Conservation (phyloP, 257 asterid species). For the Oldenlandia corymbosa region DNA sequence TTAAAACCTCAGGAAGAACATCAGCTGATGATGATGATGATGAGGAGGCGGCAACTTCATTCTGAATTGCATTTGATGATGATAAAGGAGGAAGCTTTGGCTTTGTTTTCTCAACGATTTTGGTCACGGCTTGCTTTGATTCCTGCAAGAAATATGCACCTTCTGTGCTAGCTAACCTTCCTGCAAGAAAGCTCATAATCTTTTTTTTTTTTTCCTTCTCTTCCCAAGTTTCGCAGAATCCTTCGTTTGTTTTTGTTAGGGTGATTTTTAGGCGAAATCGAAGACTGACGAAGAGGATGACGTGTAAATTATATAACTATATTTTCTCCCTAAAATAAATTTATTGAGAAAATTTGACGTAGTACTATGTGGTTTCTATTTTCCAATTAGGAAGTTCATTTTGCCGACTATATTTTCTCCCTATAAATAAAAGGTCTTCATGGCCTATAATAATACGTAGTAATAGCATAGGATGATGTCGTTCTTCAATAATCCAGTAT, state of each 20-base stretch:
- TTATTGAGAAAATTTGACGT: too few species aligned
- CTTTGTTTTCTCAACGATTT: conserved; percentile 31
- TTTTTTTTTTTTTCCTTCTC: not conserved
- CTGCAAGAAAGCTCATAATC: conserved; percentile 73
- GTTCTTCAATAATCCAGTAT: too few species aligned
- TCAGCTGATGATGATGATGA: conserved; percentile 30
- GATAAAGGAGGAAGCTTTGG: conserved; percentile 18
- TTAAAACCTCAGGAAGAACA: conserved; percentile 77
- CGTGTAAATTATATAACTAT: too few species aligned
- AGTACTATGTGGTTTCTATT: too few species aligned
- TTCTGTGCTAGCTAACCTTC: conserved; percentile 70
- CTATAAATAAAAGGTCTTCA: too few species aligned
- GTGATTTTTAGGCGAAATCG: not conserved
- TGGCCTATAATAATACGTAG: too few species aligned
- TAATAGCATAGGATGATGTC: too few species aligned
- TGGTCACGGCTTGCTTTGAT: conserved; percentile 75
- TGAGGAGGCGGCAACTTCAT: conserved; percentile 9
- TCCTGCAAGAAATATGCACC: conserved; percentile 86
- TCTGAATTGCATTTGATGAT: conserved; percentile 16
- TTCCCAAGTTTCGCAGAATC: not conserved
- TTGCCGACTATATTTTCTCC: too few species aligned
- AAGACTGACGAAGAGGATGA: too few species aligned
- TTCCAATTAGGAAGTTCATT: too few species aligned
- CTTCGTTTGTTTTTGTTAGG: not conserved
- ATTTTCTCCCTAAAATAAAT: too few species aligned